These are phyloP conservation scores for Sporothrix variecibatus DNA, from an alignment of 2,329 filamentous ascomycete species.

Conservation along the genomic window DNA sequence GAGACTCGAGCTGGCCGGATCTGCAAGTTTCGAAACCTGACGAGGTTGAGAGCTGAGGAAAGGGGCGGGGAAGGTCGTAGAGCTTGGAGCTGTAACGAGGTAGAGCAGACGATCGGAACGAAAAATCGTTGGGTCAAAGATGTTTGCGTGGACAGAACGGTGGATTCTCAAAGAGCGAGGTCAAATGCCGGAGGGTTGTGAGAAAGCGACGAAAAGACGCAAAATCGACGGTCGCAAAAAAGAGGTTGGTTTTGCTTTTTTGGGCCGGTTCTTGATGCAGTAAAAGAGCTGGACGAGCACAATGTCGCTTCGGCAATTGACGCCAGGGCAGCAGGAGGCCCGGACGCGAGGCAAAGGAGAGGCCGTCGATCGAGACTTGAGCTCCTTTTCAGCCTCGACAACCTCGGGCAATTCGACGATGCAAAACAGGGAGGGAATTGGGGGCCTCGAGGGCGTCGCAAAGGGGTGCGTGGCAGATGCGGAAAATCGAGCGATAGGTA, in stretches of 20 bases:
- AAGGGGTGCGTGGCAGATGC: background rate
- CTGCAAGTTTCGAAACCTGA: slow-evolving; percentile 11
- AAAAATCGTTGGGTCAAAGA: background rate
- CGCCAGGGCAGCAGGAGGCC: background rate
- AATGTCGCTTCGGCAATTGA: background rate
- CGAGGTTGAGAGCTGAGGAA: background rate
- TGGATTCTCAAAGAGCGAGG: background rate
- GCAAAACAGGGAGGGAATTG: background rate
- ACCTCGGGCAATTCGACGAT: background rate
- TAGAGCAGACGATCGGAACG: background rate
- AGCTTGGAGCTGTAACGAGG: background rate
- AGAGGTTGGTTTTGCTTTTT: background rate
- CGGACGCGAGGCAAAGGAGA: background rate
- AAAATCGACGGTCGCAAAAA: background rate
- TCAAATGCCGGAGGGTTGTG: background rate
- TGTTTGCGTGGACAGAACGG: background rate
- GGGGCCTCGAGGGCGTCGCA: background rate
- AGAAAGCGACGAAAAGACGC: background rate
- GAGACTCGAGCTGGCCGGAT: slow-evolving; percentile 10
- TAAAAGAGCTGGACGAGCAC: background rate
- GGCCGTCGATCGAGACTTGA: background rate
- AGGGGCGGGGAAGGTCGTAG: background rate
- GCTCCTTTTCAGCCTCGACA: background rate
- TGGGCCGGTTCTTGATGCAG: background rate
- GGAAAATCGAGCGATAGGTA: background rate